Evolutionary conservation across 1,284 basidiomycete genomes (phyloP), one percentile per base, ranked within the genome.

Genomic region (Kwoniella shivajii): DNA sequence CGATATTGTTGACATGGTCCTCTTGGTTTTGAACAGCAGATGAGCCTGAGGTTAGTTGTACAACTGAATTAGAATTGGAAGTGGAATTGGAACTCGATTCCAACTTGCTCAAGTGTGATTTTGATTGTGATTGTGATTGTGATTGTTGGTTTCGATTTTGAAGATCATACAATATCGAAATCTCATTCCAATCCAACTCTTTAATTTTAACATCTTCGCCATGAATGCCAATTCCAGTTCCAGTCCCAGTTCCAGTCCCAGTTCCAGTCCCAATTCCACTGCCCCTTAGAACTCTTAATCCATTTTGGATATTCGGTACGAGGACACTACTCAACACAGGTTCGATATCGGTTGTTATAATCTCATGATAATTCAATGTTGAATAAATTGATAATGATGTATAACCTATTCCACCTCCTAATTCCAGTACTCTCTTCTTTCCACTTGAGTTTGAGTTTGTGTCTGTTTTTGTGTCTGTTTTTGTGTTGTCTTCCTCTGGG

Each of bases 381-480:
- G 84, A 81, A 37, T 84, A 80, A 57, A 93, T 80, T 10, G 84
- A 83, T 42, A 95, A 85, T 16, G 88, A 83, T 63, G 87, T 84
- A 59, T 89, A 83, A 34, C 90, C 91, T 49, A 89, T 85, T 29
- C 92, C 91, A 64, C 86, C 86, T 53, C 91, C 92, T 18, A 94
- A 80, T 70, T 95, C 92, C 56, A 92, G 80, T 4, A 83, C 87
- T 53, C 78, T n/a, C 59, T 49, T 30, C 31, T 18, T 41, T 16
- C 71, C 71, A 39, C 61, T 54, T 11, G n/a, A n/a, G n/a, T n/a
- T n/a, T n/a, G n/a, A n/a, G n/a, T n/a, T n/a, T n/a, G n/a, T n/a
- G n/a, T n/a, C n/a, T n/a, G n/a, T n/a, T n/a, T n/a, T n/a, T n/a
- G n/a, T n/a, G n/a, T n/a, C n/a, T n/a, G n/a, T n/a, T n/a, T n/a